A percentile compares a stretch with the other conserved stretches of the same genome.
phyloP scores from a whole-genome alignment of 2,329 filamentous ascomycete species.

The Apiospora arundinis region DNA sequence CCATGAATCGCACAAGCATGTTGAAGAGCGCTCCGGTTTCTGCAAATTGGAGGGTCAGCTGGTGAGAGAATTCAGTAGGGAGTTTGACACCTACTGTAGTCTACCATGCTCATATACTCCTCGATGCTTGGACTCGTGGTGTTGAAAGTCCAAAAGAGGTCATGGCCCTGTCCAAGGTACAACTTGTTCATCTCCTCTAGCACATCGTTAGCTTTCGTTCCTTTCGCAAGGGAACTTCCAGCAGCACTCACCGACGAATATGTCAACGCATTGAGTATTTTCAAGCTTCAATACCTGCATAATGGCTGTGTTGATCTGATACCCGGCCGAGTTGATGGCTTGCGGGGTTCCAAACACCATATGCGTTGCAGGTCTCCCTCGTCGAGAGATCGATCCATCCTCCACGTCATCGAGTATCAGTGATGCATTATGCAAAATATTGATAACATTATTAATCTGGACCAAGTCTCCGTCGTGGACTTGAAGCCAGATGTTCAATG shows the following conservation, averaged over 20 bases:
- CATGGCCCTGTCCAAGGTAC: not conserved
- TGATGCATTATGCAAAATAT: not conserved
- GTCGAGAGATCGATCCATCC: not conserved
- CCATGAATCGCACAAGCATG: not conserved
- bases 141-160: not conserved
- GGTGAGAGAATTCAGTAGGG: too few relatives aligned
- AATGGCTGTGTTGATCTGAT: not conserved
- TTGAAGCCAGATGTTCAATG: not conserved
- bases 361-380: not conserved
- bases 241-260: not conserved
- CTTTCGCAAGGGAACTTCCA: too few relatives aligned
- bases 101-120: not conserved
- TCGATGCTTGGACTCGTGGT: too few relatives aligned
- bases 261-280: not conserved
- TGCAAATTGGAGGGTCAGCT: too few relatives aligned
- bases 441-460: not conserved
- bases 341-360: not conserved
- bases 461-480: not conserved
- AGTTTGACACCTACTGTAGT: constrained; percentile 1
- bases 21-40: not conserved
- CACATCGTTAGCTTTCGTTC: too few relatives aligned
- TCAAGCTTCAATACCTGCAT: not conserved
- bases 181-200: not conserved
- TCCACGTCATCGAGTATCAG: not conserved
- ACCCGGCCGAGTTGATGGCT: not conserved